phyloP scores from a whole-genome alignment of 257 asterid species.

The Petunia axillaris region DNA sequence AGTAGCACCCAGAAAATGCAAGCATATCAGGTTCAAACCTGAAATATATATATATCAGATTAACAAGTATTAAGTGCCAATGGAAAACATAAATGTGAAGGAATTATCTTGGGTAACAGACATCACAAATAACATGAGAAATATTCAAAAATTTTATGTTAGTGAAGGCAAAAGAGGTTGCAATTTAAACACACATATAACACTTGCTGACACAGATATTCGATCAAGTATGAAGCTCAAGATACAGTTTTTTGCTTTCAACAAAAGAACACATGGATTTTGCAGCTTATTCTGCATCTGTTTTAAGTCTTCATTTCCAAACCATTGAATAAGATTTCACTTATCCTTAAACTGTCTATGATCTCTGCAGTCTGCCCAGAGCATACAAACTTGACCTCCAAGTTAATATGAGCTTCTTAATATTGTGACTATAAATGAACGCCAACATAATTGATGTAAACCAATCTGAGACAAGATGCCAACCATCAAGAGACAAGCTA shows the following conservation, averaged over 20 bases:
- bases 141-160: background rate
- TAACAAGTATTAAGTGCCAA: slow-evolving; percentile 4
- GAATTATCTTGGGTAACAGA: background rate
- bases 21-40: slow-evolving; percentile 66
- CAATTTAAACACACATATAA: background rate
- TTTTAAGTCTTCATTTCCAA: background rate
- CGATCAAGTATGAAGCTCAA: background rate
- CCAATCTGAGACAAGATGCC: too few relatives aligned
- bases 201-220: background rate
- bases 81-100: background rate
- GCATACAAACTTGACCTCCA: slow-evolving; percentile 7
- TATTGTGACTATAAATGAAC: background rate
- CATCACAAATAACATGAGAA: background rate
- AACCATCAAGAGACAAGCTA: too few relatives aligned
- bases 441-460: background rate
- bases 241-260: background rate
- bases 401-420: background rate
- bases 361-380: background rate
- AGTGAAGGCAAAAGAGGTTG: background rate
- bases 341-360: background rate
- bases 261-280: background rate
- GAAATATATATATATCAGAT: slow-evolving; percentile 25
- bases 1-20: slow-evolving; percentile 59
- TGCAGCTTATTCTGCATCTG: background rate
- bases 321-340: background rate